Evolutionary conservation across 2,329 filamentous ascomycete species (phyloP), one percentile per base, ranked within the genome.

Genomic region (Aspergillus ibericus): DNA sequence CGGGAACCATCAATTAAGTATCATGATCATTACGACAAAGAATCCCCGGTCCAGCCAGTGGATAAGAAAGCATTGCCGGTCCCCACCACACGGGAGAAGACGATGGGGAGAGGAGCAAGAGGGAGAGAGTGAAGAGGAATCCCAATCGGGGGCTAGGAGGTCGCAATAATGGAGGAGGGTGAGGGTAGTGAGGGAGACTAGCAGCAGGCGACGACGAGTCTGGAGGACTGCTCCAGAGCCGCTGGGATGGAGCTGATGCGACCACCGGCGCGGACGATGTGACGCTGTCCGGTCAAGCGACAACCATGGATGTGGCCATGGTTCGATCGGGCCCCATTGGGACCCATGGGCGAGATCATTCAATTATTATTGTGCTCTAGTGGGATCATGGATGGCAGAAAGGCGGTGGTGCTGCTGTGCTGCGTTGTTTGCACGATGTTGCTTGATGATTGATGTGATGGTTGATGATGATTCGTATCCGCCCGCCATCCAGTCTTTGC

Each of bases 261-360:
- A 73, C 71, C 71, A 70, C 72, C 66, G 67, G 63, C 67, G 60
- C 65, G 71, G 66, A 61, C 70, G 68, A 74, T 74, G 69, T 65
- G 70, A 74, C 72, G 68, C 66, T 73, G 66, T 35, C 53, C 51
- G 59, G 59, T 59, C 55, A 59, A 56, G 56, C 53, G 55, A 52
- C 59, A 54, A 56, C 49, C 47, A 49, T 59, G 48, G 53, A 44
- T 50, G 44, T 42, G n/a, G 44, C 29, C 16, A 15, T 44, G 55
- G 46, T 47, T 53, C 46, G 25, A 42, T 36, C 22, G 35, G 36
- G n/a, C 40, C 32, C 25, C 40, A n/a, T 20, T 15, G 13, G 40
- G 38, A n/a, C 20, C 40, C 34, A 47, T 35, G 13, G 34, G n/a
- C 20, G 20, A 53, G 20, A 27, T 8, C 36, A 16, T 9, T 27